Evolutionary conservation across 768 basidiomycete genomes (phyloP), one percentile per base, ranked within the genome.

Genomic region (Panaeolus cyanescens): DNA sequence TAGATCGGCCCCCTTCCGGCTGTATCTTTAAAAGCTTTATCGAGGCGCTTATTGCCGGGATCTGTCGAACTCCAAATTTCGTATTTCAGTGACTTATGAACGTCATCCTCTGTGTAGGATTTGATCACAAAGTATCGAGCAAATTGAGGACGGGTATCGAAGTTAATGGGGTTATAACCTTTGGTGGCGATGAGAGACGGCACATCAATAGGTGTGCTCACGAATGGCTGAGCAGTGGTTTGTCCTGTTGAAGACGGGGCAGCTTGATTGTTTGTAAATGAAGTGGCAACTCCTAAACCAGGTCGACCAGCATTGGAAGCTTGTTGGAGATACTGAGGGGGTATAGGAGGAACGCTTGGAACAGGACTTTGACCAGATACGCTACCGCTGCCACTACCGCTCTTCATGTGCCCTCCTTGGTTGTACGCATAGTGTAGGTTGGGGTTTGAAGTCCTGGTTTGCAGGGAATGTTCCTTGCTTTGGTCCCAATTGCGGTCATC

Each of bases 61-160:
- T 95, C 94, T 0, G 96, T 97, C 8, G 95, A 96, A 62, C 93
- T 94, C 96, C 96, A 97, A 54, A 98, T 97, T 74, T 96, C 95
- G 66, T 96, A 96, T 70, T 96, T 96, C 68, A 97, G 83, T 15
- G 93, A 96, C 74, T 99, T 99, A 78, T 99, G 96, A 1, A 99
- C 96, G 70, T 99, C 96, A 69, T 98, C 97, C 74, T 99, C 96
- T 1, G 97, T 99, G 76, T 96, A 99, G 0, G 94, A 96, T 74
- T 99, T 99, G 82, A 99, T 99, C 32, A 99, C 96, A 70, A 98
- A 98, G 77, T 83, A 99, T 15, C 96, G 84, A 3, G 96, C 93
- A 74, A 89, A 92, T 54, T 82, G 70, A 9, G 95, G 95, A 55
- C 88, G 81, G 55, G 83, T 85, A 67, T 97, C 94, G 68, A 97